Evolutionary conservation across 495 filamentous ascomycete species (phyloP), one percentile per base, ranked within the genome.

Genomic region (Neurospora sp.): DNA sequence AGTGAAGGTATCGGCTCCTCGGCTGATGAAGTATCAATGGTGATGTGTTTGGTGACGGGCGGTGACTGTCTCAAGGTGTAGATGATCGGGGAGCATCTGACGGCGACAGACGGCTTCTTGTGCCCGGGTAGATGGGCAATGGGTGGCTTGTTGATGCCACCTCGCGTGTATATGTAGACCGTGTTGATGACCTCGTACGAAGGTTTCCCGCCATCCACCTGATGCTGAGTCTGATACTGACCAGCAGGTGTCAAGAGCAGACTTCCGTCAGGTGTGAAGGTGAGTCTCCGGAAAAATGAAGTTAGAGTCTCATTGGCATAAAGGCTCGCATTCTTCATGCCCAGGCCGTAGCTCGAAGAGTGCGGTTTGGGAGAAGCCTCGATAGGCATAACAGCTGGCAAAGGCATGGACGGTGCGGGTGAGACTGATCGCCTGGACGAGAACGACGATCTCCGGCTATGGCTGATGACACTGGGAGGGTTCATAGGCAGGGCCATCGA

Each of bases 271-370:
- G 96, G 94, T 8, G 96, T 91, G 80, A 98, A 99, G 0, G 96
- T 94, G 49, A 99, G 84, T 41, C 96, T 89, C 60, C 96, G 88
- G 85, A 99, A 99, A 83, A 99, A 99, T 4, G 96, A 98, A 0
- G 94, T 98, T 40, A 98, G 89, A 0, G 94, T 97, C 82, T 99
- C 96, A 74, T 97, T 98, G n/a, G 92, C 93, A 81, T 99, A 99
- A 44, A 98, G 90, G 73, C 89, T 95, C 46, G 95, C 88, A 76
- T 97, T 97, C 79, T 90, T 91, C 60, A 93, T 88, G 4, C 91
- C 93, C 44, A 91, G 71, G 20, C 89, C 86, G 37, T 86, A 83
- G 60, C 78, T 83, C 41, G 86, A 82, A 35, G 86, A 74, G 42
- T 88, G 89, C 10, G 94, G 90, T 72, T 93, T 96, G 20, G 93